A percentile compares a stretch with the other conserved stretches of the same genome.
These are phyloP conservation scores for Coniferiporia weirii DNA, from an alignment of 1,284 basidiomycete genomes.

Conservation along the genomic window DNA sequence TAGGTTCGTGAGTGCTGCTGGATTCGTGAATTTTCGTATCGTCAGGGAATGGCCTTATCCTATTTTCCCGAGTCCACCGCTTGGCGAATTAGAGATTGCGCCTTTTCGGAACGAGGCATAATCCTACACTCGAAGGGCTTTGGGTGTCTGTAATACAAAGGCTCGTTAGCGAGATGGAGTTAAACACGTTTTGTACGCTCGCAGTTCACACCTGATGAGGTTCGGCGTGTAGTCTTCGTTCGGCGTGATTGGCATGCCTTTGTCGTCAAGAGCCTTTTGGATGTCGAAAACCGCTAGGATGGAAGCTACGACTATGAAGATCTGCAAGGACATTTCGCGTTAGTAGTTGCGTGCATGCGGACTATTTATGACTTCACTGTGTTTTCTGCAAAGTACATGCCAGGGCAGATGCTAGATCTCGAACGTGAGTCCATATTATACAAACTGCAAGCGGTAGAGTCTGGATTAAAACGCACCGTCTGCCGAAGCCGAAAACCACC, in stretches of 20 bases:
- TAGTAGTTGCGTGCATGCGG: neutral
- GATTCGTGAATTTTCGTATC: no score
- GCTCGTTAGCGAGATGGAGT: no score
- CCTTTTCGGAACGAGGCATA: conserved; percentile 1
- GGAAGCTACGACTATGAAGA: conserved; percentile 13
- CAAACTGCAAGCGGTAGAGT: no score
- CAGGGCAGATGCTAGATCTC: conserved; percentile 20
- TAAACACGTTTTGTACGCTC: no score
- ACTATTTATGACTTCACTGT: conserved; percentile 1
- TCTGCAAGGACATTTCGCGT: neutral
- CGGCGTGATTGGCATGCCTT: conserved; percentile 9
- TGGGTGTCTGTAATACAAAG: conserved; percentile 2
- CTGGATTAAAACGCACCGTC: neutral
- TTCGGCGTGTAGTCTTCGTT: neutral
- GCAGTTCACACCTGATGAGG: conserved; percentile 4
- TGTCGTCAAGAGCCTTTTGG: conserved; percentile 8
- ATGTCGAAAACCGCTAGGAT: conserved; percentile 13
- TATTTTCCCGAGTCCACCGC: neutral
- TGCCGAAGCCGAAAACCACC: conserved; percentile 7
- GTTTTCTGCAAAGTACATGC: conserved; percentile 14
- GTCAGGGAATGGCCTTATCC: no score
- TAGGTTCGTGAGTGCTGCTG: no score
- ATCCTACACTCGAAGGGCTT: conserved; percentile 13
- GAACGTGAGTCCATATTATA: conserved; percentile 3
- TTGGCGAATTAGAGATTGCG: neutral